A percentile compares a stretch with the other conserved stretches of the same genome.
Evolutionary conservation across 2,329 filamentous ascomycete genomes (phyloP).

Genomic region (Hysterium pulicare): DNA sequence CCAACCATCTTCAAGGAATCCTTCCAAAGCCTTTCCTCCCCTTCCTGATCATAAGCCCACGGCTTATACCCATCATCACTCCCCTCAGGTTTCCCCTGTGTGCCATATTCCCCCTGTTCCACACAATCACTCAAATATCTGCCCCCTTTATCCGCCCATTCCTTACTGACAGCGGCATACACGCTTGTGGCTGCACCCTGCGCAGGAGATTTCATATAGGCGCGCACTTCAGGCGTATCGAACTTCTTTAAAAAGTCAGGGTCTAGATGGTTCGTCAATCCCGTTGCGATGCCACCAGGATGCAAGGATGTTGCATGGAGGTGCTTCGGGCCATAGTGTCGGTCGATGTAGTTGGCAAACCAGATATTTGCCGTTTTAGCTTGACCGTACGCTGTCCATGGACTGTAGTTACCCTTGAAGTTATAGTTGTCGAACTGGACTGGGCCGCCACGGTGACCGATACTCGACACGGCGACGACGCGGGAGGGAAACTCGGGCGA

Average conservation of each 20-base stretch:
- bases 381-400: conserved; percentile 44
- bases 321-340: conserved; percentile 43
- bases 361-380: conserved; percentile 52
- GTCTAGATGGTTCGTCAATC: conserved; percentile 15
- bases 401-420: conserved; percentile 36
- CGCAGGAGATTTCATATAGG: conserved; percentile 31
- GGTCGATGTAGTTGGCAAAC: conserved; percentile 51
- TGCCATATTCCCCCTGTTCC: conserved; percentile 15
- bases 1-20: conserved; percentile 17
- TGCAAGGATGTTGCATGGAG: conserved; percentile 47
- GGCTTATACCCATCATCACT: conserved; percentile 18
- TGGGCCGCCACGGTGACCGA: conserved; percentile 38
- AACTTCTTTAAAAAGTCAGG: conserved; percentile 7
- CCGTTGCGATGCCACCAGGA: conserved; percentile 47
- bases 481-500: conserved; percentile 43
- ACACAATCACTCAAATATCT: conserved; percentile 42
- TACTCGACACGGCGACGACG: conserved; percentile 46
- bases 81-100: conserved; percentile 21
- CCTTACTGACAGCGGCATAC: conserved; percentile 42
- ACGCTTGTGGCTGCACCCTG: conserved; percentile 51
- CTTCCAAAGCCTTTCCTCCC: conserved; percentile 9
- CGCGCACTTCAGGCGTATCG: conserved; percentile 6
- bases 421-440: conserved; percentile 42
- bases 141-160: conserved; percentile 47
- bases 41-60: conserved; percentile 7